phyloP scores from a whole-genome alignment of 129 eudicot genomes.

The Centaurea solstitialis region DNA sequence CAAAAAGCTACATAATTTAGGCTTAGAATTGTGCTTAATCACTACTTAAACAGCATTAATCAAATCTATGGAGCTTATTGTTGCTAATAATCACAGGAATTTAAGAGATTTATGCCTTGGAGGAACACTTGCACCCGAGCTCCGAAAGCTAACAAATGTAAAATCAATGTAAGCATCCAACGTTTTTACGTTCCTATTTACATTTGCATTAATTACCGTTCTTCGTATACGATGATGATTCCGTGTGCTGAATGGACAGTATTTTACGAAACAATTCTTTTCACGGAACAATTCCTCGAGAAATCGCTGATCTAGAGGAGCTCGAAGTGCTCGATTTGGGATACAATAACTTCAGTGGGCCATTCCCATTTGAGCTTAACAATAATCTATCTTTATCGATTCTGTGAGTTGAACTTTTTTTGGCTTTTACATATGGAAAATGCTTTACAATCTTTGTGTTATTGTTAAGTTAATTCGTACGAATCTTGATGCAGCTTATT shows the following conservation, averaged over 20 bases:
- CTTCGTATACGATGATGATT: conserved; percentile 16
- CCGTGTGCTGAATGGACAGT: conserved; percentile 29
- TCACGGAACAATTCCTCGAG: conserved; percentile 57
- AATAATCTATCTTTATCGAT: conserved; percentile 54
- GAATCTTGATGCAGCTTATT: conserved; percentile 42
- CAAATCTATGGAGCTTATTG: neutral
- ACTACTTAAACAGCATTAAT: neutral
- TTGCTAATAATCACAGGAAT: conserved; percentile 38
- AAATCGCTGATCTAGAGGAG: conserved; percentile 54
- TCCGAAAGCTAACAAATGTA: conserved; percentile 52
- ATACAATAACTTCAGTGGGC: conserved; percentile 59
- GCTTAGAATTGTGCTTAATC: neutral
- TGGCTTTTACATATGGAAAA: neutral
- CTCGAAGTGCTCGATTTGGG: conserved; percentile 76
- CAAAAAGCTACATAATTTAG: neutral
- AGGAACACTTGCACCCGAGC: conserved; percentile 69
- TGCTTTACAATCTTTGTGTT: conserved; percentile 1
- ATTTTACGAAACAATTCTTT: conserved; percentile 66
- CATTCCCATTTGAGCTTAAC: conserved; percentile 45
- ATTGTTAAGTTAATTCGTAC: neutral
- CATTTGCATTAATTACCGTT: neutral
- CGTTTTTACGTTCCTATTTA: neutral
- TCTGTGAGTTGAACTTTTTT: conserved; percentile 49
- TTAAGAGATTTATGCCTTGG: conserved; percentile 64
- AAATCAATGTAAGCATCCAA: conserved; percentile 59